Evolutionary conservation across 2,329 filamentous ascomycete genomes (phyloP).

Genomic region (Gaeumannomyces sp.): DNA sequence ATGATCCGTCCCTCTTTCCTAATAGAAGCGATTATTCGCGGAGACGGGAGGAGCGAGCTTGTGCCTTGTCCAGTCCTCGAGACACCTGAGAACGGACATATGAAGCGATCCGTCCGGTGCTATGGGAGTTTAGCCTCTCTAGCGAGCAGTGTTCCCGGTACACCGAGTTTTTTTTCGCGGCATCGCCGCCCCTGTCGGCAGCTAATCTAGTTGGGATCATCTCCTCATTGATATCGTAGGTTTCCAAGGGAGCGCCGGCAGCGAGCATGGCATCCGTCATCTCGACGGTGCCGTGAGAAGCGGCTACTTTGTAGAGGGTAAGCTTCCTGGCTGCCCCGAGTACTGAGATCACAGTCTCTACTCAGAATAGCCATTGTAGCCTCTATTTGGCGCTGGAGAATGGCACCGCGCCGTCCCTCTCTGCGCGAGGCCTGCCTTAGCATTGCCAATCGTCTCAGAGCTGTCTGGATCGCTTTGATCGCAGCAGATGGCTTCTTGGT

Average conservation of each 20-base stretch:
- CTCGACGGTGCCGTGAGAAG: too few relatives aligned
- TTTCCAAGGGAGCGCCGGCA: background rate
- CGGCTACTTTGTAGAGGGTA: background rate
- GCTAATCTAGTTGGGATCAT: background rate
- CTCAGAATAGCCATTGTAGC: too few relatives aligned
- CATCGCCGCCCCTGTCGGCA: background rate
- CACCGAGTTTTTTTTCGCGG: background rate
- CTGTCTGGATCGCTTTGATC: background rate
- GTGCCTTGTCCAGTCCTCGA: too few relatives aligned
- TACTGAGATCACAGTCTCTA: background rate
- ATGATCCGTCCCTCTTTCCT: too few relatives aligned
- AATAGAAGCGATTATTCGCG: too few relatives aligned
- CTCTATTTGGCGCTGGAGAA: too few relatives aligned
- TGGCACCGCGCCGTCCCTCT: too few relatives aligned
- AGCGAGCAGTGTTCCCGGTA: background rate
- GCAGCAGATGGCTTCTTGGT: background rate
- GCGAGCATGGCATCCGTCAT: background rate
- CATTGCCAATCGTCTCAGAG: too few relatives aligned
- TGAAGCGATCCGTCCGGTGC: background rate
- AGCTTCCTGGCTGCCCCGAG: background rate
- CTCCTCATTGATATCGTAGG: background rate
- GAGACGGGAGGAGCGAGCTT: too few relatives aligned
- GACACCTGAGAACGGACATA: background rate
- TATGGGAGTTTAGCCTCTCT: background rate
- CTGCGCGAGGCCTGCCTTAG: too few relatives aligned